phyloP scores from a whole-genome alignment of 495 filamentous ascomycete genomes.

The Trichoderma asperelloides region DNA sequence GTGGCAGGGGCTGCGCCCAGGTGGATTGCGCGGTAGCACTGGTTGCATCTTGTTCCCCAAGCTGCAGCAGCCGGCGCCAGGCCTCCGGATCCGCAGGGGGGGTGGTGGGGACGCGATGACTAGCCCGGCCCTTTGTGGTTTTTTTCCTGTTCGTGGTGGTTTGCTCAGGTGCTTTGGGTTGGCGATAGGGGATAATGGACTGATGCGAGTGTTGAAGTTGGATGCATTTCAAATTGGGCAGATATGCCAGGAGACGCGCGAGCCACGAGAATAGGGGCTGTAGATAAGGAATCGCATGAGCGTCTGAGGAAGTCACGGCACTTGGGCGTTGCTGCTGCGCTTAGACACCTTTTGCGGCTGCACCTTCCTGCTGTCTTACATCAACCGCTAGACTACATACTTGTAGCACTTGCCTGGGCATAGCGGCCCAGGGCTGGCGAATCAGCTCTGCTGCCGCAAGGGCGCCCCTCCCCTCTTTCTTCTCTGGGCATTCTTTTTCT shows the following conservation, averaged over 20 bases:
- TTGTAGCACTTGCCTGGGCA: neutral
- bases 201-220: neutral
- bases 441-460: neutral
- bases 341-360: neutral
- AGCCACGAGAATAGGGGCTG: neutral
- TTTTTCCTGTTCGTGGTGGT: neutral
- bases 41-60: neutral
- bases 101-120: neutral
- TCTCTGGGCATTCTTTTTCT: neutral
- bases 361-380: neutral
- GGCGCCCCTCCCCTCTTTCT: neutral
- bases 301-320: neutral
- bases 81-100: neutral
- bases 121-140: neutral
- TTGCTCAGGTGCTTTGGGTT: neutral
- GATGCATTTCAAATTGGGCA: neutral
- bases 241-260: neutral
- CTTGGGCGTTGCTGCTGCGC: neutral
- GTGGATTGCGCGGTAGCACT: neutral
- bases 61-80: slow-evolving; percentile 6
- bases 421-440: neutral
- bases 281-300: neutral
- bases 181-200: neutral
- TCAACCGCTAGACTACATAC: no score
- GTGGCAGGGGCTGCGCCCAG: slow-evolving; percentile 1